Base-by-base conservation (phyloP, 257 asterid genomes). In the Fraxinus excelsior region DNA sequence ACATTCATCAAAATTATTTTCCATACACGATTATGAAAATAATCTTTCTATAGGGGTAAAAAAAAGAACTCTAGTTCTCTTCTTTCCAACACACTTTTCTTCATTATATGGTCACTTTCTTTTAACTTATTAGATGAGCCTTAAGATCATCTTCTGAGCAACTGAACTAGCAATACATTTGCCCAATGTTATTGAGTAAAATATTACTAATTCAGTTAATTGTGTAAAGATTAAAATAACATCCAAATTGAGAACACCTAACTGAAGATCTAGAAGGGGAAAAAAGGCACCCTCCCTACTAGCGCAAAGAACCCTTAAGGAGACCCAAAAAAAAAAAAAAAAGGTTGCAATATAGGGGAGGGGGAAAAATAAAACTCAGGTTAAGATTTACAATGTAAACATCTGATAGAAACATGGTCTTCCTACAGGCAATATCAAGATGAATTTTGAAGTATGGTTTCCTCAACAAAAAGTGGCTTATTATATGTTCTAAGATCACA, bases 1-100 rank as follows among this genome's bases (percentile, higher is more conserved):
- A 56, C 69, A 81, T 71, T 16, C 62, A 64, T 18, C 67, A 81
- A 65, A 74, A 73, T 53, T 75, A 42, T 74, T 64, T 42, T 42
- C 46, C 34, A 25, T 32, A 35, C 44, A 66, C 12, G 19, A 69
- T 28, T 70, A 67, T 29, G 62, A 21, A 65, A 76, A 58, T 60
- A 73, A 76, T 51, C 80, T 72, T 51, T 75, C 58, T 28, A 44
- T 21, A 56, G 25, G 64, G 23, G 31, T 25, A 25, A 3, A 10
- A 12, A 25, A 60, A 25, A 62, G 6, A 25, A 60, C 16, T 25
- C 7, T 25, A 23, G 1, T 62, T 62, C 68, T 25, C 68, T 25
- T 62, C 35, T 13, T 62, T 5, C 23, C 23, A 23, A 26, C 68
- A 62, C 31, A 26, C 19, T 62, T 62, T 53, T 62, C 29, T 58